Evolutionary conservation across 129 eudicot genomes (phyloP).

Genomic region (Deinandra increscens): DNA sequence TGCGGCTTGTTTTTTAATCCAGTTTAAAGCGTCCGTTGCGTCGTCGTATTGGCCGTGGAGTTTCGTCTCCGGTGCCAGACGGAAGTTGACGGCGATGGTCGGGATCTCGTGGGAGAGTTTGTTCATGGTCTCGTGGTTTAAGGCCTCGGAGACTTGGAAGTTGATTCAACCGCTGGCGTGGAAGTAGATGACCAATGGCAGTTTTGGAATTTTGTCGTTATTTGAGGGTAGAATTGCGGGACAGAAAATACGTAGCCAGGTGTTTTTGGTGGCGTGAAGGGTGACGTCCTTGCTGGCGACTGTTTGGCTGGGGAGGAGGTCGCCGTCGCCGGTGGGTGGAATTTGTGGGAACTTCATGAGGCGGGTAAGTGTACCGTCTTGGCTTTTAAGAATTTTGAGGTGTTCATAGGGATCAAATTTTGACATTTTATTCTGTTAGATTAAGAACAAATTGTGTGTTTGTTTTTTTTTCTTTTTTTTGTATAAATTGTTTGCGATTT

Average conservation of each 20-base stretch:
- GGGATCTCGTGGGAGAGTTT: conserved; percentile 47
- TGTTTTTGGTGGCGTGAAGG: conserved; percentile 47
- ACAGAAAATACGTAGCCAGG: conserved; percentile 67
- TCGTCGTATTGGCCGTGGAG: conserved; percentile 83
- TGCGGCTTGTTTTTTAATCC: conserved; percentile 50
- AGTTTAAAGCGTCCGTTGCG: conserved; percentile 52
- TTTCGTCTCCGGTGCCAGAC: conserved; percentile 65
- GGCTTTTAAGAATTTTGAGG: conserved; percentile 47
- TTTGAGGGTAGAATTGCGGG: conserved; percentile 59
- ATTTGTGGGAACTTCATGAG: conserved; percentile 38
- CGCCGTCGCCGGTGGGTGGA: conserved; percentile 50
- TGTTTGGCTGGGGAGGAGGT: conserved; percentile 37
- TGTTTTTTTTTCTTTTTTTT: conserved; percentile 18
- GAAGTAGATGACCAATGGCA: conserved; percentile 65
- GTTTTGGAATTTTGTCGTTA: conserved; percentile 45
- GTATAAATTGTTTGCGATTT: conserved; percentile 3
- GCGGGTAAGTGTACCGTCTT: conserved; percentile 69
- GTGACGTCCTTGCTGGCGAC: conserved; percentile 65
- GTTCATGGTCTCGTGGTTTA: conserved; percentile 44
- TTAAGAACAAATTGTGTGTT: background rate
- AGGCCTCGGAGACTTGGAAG: conserved; percentile 33
- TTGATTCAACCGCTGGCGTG: conserved; percentile 62
- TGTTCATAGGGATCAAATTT: conserved; percentile 85
- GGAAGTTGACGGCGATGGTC: conserved; percentile 53
- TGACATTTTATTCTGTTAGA: conserved; percentile 35